Evolutionary conservation across 139 green algal species (phyloP).

Genomic region (Prasinococcaceae sp.): DNA sequence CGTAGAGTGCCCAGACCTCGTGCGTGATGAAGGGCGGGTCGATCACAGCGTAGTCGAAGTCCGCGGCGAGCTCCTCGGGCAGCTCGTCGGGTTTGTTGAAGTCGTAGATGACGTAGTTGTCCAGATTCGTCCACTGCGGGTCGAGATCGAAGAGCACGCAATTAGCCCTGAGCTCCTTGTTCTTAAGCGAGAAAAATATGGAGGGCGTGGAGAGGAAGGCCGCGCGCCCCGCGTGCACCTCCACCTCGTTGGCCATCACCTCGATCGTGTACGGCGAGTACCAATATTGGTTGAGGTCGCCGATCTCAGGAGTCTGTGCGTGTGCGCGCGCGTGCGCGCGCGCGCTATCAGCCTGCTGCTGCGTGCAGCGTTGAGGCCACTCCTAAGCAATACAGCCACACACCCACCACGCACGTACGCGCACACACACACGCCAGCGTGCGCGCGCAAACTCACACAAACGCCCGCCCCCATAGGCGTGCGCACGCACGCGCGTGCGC

Average conservation of each 20-base stretch:
- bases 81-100: conserved; percentile 42
- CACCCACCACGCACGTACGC: no score
- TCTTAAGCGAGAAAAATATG: conserved; percentile 43
- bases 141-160: conserved; percentile 28
- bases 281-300: conserved; percentile 49
- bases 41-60: conserved; percentile 52
- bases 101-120: conserved; percentile 48
- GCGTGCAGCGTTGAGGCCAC: no score
- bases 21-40: conserved; percentile 56
- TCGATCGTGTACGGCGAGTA: conserved; percentile 30
- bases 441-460: no score
- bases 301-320: no score
- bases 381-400: no score
- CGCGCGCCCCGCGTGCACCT: conserved; percentile 5
- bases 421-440: no score
- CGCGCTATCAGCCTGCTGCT: no score
- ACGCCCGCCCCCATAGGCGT: no score
- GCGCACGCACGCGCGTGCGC: no score
- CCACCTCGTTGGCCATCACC: conserved; percentile 24
- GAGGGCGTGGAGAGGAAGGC: conserved; percentile 47
- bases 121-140: conserved; percentile 39
- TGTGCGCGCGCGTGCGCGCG: no score
- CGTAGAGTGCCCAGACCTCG: conserved; percentile 54
- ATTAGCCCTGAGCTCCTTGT: not conserved
- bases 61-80: conserved; percentile 26